A percentile compares a stretch with the other conserved stretches of the same genome.
Evolutionary conservation across 2,329 filamentous ascomycete species (phyloP).

Genomic region (Fusarium sambucinum): DNA sequence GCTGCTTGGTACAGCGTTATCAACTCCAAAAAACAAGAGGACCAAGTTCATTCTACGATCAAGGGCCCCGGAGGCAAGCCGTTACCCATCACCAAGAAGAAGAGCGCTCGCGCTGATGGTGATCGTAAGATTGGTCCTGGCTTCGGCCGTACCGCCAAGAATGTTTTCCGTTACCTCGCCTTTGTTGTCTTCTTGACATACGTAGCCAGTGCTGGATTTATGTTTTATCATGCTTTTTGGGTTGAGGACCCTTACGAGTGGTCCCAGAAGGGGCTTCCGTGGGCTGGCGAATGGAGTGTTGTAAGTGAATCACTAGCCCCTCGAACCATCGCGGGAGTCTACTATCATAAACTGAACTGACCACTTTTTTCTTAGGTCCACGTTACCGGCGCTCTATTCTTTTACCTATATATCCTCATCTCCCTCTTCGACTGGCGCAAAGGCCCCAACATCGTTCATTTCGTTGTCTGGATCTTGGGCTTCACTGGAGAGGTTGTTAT

Average conservation of each 20-base stretch:
- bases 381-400: slow-evolving; percentile 84
- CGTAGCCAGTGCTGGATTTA: slow-evolving; percentile 77
- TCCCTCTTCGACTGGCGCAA: slow-evolving; percentile 86
- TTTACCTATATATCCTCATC: slow-evolving; percentile 87
- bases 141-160: slow-evolving; percentile 75
- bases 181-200: slow-evolving; percentile 79
- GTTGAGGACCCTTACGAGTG: slow-evolving; percentile 55
- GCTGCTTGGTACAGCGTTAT: slow-evolving; percentile 66
- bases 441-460: slow-evolving; percentile 83
- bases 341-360: slow-evolving; percentile 36
- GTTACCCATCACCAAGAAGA: slow-evolving; percentile 75
- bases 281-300: slow-evolving; percentile 82
- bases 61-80: slow-evolving; percentile 91
- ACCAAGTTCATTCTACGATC: slow-evolving; percentile 60
- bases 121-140: slow-evolving; percentile 60
- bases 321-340: slow-evolving; percentile 1
- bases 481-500: slow-evolving; percentile 80
- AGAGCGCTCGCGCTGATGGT: slow-evolving; percentile 61
- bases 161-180: slow-evolving; percentile 81
- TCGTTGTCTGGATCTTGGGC: slow-evolving; percentile 81
- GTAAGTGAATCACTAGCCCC: slow-evolving; percentile 63
- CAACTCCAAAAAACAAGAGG: slow-evolving; percentile 63
- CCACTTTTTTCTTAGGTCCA: slow-evolving; percentile 73
- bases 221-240: slow-evolving; percentile 78
- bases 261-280: slow-evolving; percentile 64